Percentiles rank a stretch among this genome's conserved stretches.
Evolutionary conservation across 2,329 filamentous ascomycete genomes (phyloP).

Genomic region (Fusarium armeniacum): DNA sequence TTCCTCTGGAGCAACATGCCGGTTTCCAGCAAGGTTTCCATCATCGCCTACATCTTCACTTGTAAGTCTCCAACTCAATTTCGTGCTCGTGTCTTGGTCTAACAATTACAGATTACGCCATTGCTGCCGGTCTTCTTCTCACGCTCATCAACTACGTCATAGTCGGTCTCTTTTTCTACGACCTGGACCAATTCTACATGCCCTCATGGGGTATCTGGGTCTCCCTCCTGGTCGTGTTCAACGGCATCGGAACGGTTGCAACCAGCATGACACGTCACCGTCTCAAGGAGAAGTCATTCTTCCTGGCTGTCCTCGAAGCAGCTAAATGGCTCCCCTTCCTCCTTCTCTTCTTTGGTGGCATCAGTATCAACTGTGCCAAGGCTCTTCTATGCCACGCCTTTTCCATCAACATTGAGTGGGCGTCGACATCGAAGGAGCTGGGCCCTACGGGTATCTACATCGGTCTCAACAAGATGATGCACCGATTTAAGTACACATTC

Average conservation of each 20-base stretch:
- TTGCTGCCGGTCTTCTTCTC: constrained; percentile 75
- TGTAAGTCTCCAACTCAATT: constrained; percentile 51
- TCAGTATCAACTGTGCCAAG: constrained; percentile 50
- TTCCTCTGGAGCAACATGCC: constrained; percentile 61
- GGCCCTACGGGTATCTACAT: constrained; percentile 52
- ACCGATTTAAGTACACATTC: constrained; percentile 61
- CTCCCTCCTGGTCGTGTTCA: constrained; percentile 53
- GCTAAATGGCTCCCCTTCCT: constrained; percentile 50
- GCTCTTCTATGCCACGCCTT: constrained; percentile 50
- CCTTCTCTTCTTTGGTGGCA: constrained; percentile 51
- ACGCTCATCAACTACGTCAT: constrained; percentile 78
- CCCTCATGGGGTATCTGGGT: constrained; percentile 75
- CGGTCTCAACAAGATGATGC: constrained; percentile 57
- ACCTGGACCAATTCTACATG: constrained; percentile 76
- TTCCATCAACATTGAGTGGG: constrained; percentile 50
- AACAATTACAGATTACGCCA: constrained; percentile 67
- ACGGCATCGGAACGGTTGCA: constrained; percentile 43
- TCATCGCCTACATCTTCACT: constrained; percentile 77
- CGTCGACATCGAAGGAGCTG: constrained; percentile 50
- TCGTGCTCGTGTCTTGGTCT: neutral
- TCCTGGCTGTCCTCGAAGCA: constrained; percentile 46
- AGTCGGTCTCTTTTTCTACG: constrained; percentile 79
- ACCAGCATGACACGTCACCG: constrained; percentile 48
- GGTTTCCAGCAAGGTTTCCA: constrained; percentile 76
- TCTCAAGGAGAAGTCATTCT: constrained; percentile 50